Percentiles rank a stretch among this genome's conserved stretches.
These are phyloP conservation scores for Colletotrichum filicis DNA, from an alignment of 2,329 filamentous ascomycete genomes.

Conservation along the genomic window DNA sequence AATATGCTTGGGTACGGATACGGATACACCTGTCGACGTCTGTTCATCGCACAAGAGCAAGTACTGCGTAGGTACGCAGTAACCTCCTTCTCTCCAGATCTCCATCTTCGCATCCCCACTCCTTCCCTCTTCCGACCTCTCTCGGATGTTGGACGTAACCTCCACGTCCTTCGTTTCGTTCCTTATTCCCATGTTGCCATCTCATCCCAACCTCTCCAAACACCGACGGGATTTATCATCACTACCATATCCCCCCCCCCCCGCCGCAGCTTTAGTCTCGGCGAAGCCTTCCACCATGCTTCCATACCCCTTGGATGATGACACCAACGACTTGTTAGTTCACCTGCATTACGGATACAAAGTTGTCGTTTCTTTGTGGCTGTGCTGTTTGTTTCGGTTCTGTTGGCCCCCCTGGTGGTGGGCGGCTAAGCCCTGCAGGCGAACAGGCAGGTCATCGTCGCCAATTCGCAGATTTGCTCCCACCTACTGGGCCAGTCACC, in stretches of 20 bases:
- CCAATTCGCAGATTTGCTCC: neutral
- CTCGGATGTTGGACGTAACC: neutral
- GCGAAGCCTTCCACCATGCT: constrained; percentile 11
- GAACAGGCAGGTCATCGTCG: constrained; percentile 3
- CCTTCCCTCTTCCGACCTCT: constrained; percentile 10
- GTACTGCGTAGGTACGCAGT: neutral
- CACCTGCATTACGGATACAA: neutral
- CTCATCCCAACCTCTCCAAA: neutral
- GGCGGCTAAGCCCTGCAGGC: constrained; percentile 20
- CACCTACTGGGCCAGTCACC: no score
- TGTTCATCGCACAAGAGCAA: neutral
- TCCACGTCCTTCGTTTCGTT: neutral
- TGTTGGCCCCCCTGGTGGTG: neutral
- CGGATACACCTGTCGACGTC: neutral
- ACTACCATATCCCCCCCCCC: no score
- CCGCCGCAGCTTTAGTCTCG: constrained; percentile 12
- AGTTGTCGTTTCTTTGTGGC: constrained; percentile 14
- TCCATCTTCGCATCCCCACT: constrained; percentile 11
- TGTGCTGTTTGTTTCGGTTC: constrained; percentile 4
- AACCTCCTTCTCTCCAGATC: constrained; percentile 6
- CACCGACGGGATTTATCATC: neutral
- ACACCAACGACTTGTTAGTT: neutral
- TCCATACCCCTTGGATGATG: constrained; percentile 4
- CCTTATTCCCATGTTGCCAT: neutral
- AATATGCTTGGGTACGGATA: neutral